These are phyloP conservation scores for Euphorbia peplus DNA, from an alignment of 345 rosid species.

Conservation along the genomic window DNA sequence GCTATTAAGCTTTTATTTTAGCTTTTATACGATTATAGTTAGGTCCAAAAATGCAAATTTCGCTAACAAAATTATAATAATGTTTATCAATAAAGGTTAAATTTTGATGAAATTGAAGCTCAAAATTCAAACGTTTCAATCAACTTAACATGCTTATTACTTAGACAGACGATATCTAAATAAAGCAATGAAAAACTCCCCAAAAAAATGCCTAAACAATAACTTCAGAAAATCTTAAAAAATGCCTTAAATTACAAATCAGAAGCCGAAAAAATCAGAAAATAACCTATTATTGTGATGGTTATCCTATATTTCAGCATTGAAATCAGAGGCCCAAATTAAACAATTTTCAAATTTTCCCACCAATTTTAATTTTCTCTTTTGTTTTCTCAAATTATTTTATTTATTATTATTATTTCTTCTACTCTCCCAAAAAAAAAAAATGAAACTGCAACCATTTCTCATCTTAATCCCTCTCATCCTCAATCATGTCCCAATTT, in stretches of 20 bases:
- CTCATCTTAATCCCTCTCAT: slow-evolving; percentile 11
- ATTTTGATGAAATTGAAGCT: too few species aligned
- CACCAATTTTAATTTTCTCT: background rate
- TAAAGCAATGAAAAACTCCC: background rate
- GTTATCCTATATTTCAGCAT: slow-evolving; percentile 15
- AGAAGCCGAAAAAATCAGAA: background rate
- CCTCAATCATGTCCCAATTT: slow-evolving; percentile 15
- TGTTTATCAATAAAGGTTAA: too few species aligned
- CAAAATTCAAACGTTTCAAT: too few species aligned
- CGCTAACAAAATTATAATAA: too few species aligned
- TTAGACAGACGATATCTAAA: too few species aligned
- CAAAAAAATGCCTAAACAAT: background rate
- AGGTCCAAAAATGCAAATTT: too few species aligned
- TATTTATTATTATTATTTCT: background rate
- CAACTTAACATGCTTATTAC: too few species aligned
- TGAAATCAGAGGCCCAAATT: background rate
- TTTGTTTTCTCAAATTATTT: background rate
- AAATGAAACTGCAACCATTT: slow-evolving; percentile 18
- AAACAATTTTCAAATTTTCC: background rate
- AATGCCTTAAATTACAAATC: background rate
- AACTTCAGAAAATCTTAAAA: background rate
- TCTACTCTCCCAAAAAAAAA: background rate
- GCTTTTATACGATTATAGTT: too few species aligned
- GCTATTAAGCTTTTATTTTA: too few species aligned
- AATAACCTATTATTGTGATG: background rate